Evolutionary conservation across 2,329 filamentous ascomycete genomes (phyloP).

Genomic region (Fusarium denticulatum): DNA sequence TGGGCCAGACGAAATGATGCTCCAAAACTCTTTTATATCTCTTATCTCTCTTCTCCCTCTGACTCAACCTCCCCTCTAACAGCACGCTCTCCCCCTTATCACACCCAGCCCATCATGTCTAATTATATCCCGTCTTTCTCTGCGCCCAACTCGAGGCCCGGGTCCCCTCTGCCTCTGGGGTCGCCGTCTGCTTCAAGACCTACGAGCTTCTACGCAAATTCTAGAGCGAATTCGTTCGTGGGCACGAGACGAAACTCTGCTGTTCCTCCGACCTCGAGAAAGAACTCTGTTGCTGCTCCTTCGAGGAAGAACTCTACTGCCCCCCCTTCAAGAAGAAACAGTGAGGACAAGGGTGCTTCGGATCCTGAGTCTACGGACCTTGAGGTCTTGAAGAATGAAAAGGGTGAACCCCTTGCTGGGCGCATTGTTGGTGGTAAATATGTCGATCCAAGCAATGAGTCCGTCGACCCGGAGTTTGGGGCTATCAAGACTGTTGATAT

Average conservation of each 20-base stretch:
- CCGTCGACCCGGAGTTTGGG: slow-evolving; percentile 27
- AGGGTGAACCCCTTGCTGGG: slow-evolving; percentile 20
- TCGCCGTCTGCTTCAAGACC: slow-evolving; percentile 33
- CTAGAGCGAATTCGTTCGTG: slow-evolving; percentile 32
- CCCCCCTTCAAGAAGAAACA: slow-evolving; percentile 3
- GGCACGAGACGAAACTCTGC: slow-evolving; percentile 20
- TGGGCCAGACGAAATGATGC: background rate
- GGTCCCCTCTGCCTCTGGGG: slow-evolving; percentile 27
- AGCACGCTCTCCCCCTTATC: background rate
- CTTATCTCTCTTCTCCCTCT: slow-evolving; percentile 24
- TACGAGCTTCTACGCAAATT: slow-evolving; percentile 35
- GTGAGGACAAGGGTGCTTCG: slow-evolving; percentile 14
- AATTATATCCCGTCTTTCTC: slow-evolving; percentile 38
- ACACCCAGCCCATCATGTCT: slow-evolving; percentile 21
- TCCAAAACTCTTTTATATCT: slow-evolving; percentile 8
- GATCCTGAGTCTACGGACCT: slow-evolving; percentile 30
- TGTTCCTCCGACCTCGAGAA: slow-evolving; percentile 3
- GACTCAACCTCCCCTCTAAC: slow-evolving; percentile 5
- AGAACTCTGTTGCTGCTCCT: slow-evolving; percentile 16
- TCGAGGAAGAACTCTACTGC: slow-evolving; percentile 21
- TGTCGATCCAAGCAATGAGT: slow-evolving; percentile 26
- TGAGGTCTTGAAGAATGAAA: slow-evolving; percentile 27
- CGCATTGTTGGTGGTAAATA: slow-evolving; percentile 36
- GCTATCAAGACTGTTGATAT: slow-evolving; percentile 34
- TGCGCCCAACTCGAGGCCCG: slow-evolving; percentile 34